Percentiles rank a stretch among this genome's conserved stretches.
Conservation (phyloP, 306 rosid species). For the Citrullus colocynthis region DNA sequence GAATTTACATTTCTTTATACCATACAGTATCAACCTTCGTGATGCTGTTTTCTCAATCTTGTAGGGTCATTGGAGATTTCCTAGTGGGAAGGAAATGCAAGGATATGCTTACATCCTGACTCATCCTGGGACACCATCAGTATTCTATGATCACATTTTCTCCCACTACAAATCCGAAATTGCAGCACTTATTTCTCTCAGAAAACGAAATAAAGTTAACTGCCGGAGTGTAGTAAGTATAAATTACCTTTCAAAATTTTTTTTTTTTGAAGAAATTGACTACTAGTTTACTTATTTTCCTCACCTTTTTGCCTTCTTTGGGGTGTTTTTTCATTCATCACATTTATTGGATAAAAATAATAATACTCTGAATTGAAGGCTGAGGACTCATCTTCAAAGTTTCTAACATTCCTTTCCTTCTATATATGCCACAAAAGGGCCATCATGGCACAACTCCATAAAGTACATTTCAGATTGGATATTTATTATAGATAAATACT, state of each 20-base stretch:
- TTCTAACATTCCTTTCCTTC: too few species aligned
- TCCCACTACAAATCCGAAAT: constrained; percentile 57
- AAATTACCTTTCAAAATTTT: background rate
- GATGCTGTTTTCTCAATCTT: constrained; percentile 14
- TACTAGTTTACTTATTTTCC: background rate
- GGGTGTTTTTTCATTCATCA: background rate
- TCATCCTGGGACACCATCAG: constrained; percentile 95
- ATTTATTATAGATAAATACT: too few species aligned
- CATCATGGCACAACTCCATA: too few species aligned
- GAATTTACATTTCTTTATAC: background rate
- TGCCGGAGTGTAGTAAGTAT: constrained; percentile 81
- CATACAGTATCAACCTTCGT: background rate
- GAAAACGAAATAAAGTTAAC: constrained; percentile 51
- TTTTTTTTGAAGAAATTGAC: background rate
- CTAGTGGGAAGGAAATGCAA: constrained; percentile 76
- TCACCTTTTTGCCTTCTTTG: background rate
- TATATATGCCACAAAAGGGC: too few species aligned
- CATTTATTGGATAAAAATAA: background rate
- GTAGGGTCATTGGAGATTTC: constrained; percentile 99
- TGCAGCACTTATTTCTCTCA: constrained; percentile 38
- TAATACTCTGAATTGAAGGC: too few species aligned
- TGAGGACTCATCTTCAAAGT: too few species aligned
- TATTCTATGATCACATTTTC: constrained; percentile 79
- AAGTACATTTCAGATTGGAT: background rate
- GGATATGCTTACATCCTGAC: constrained; percentile 96